phyloP scores from a whole-genome alignment of 305 asterid genomes.

The Nicotiana rustica region DNA sequence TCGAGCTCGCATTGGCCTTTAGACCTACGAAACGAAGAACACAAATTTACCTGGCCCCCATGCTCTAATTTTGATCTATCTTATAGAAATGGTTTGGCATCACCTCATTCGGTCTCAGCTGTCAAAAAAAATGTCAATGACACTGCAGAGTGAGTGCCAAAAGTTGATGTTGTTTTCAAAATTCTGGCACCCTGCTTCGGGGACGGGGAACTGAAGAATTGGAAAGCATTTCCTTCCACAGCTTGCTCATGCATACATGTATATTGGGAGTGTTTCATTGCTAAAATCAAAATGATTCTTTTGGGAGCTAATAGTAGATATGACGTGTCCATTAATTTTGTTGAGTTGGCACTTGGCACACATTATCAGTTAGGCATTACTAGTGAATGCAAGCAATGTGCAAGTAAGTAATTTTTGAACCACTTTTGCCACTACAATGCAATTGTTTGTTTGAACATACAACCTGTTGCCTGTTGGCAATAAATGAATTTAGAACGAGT shows the following conservation, averaged over 20 bases:
- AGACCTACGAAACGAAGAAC: background rate
- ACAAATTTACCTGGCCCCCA: background rate
- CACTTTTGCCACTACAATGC: too few species aligned
- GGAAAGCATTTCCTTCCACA: background rate
- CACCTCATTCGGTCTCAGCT: background rate
- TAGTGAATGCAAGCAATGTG: too few species aligned
- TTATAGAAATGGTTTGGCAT: background rate
- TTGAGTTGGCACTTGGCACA: background rate
- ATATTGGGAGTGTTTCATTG: constrained; percentile 3
- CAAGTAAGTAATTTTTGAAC: too few species aligned
- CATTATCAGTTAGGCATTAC: background rate
- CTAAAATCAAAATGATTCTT: constrained; percentile 16
- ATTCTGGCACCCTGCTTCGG: background rate
- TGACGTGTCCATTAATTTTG: background rate
- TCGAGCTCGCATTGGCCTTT: constrained; percentile 17
- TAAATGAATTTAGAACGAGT: background rate
- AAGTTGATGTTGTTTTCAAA: background rate
- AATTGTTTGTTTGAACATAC: background rate
- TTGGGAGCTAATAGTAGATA: background rate
- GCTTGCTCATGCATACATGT: background rate
- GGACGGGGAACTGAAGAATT: background rate
- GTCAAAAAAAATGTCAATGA: constrained; percentile 17
- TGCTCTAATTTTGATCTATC: constrained; percentile 29
- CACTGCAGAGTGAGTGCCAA: background rate
- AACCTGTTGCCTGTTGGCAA: background rate